These are phyloP conservation scores for Kodamaea derodonti DNA, from an alignment of 1,139 yeast genomes.

Conservation along the genomic window DNA sequence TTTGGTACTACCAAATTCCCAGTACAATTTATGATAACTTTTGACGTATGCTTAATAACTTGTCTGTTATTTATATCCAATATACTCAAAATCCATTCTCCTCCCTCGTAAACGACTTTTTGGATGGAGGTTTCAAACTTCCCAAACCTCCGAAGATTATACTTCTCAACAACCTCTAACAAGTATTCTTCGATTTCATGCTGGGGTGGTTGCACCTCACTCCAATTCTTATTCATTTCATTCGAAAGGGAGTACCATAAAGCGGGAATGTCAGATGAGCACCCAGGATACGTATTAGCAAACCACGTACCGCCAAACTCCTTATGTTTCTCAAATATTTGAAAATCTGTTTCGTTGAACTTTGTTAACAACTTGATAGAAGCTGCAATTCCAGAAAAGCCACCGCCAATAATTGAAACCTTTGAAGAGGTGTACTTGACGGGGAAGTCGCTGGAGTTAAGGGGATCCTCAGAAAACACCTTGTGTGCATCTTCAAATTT, in stretches of 20 bases:
- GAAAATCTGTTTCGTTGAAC: slow-evolving; percentile 31
- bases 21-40: slow-evolving; percentile 29
- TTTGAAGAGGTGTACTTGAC: slow-evolving; percentile 22
- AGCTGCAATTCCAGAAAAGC: slow-evolving; percentile 43
- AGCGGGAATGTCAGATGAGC: slow-evolving; percentile 51
- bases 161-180: slow-evolving; percentile 33
- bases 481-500: slow-evolving; percentile 25
- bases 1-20: slow-evolving; percentile 40
- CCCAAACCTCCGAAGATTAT: slow-evolving; percentile 27
- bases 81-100: slow-evolving; percentile 34
- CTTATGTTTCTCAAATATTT: slow-evolving; percentile 41
- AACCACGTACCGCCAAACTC: slow-evolving; percentile 55
- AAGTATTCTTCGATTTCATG: slow-evolving; percentile 47
- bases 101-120: slow-evolving; percentile 30
- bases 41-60: slow-evolving; percentile 20
- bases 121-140: slow-evolving; percentile 23
- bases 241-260: slow-evolving; percentile 43
- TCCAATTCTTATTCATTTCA: slow-evolving; percentile 43
- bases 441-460: slow-evolving; percentile 22
- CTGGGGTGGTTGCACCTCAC: slow-evolving; percentile 45
- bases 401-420: slow-evolving; percentile 45
- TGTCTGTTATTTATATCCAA: slow-evolving; percentile 35
- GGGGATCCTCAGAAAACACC: slow-evolving; percentile 18
- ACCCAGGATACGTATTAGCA: slow-evolving; percentile 53
- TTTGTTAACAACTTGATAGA: slow-evolving; percentile 29